Evolutionary conservation across 2,329 filamentous ascomycete genomes (phyloP), one percentile per base, ranked within the genome.

Genomic region (Nothophoma quercina): DNA sequence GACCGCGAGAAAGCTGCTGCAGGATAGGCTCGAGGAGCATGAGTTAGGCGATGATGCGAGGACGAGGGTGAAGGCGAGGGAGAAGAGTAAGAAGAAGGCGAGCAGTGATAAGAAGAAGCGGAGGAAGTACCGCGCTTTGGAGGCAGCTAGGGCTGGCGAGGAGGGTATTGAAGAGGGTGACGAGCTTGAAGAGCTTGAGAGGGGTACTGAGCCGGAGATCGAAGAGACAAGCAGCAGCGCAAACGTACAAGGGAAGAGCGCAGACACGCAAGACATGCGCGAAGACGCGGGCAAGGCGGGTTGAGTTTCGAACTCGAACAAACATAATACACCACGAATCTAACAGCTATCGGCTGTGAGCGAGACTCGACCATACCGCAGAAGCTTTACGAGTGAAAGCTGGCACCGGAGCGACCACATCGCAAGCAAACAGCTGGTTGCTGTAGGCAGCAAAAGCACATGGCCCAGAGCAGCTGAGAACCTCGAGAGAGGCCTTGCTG

Each of bases 91-190:
- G 77, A 89, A 85, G 76, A 87, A 89, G 65, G 89, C 86, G 23
- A 95, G 91, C 70, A 84, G 85, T 18, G 82, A 80, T 5, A 96
- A 97, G 78, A 97, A 97, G 83, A 86, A 84, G 48, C 84, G 87
- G 65, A 82, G 91, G 64, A 96, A 96, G 75, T 93, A 93, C 68
- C 51, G 63, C 23, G 56, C 58, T 21, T 16, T 67, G 16, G 56
- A 51, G 16, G 60, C 40, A 5, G 46, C 16, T 0, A 55, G 47
- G 33, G 40, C 26, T 6, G 47, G 25, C 3, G 82, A 85, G 83
- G 50, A 83, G 85, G 64, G 81, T 88, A 65, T 93, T 93, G 74
- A 91, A 91, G 68, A 81, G 81, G 56, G 80, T 1, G 82, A 80
- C 4, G 82, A 82, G 54, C 79, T 77, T 47, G 68, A 71, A 33